phyloP scores from a whole-genome alignment of 2,329 filamentous ascomycete species.

The Fusarium burgessii region DNA sequence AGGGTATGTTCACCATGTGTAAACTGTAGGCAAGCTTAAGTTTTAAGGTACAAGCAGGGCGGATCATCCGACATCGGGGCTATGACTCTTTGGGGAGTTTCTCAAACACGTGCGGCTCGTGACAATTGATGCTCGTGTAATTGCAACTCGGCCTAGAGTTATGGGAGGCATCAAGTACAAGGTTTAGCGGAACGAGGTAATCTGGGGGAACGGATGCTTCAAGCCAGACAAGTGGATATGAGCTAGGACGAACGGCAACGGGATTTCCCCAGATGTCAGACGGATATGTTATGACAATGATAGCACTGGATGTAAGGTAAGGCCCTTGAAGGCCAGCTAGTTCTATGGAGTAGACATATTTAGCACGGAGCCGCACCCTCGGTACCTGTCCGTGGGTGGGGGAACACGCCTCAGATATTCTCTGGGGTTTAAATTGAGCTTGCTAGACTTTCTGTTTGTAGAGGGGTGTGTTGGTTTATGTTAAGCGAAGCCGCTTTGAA shows the following conservation, averaged over 20 bases:
- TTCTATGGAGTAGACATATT: slow-evolving; percentile 25
- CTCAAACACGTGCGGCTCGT: not conserved
- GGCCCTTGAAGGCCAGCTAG: slow-evolving; percentile 2
- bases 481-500: not conserved
- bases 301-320: not conserved
- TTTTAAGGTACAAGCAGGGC: slow-evolving; percentile 8
- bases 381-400: slow-evolving; percentile 42
- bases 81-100: slow-evolving; percentile 9
- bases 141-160: slow-evolving; percentile 10
- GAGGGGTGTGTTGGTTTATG: slow-evolving; percentile 10
- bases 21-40: slow-evolving; percentile 12
- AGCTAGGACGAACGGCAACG: slow-evolving; percentile 45
- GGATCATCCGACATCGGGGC: slow-evolving; percentile 37
- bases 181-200: slow-evolving; percentile 16
- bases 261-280: slow-evolving; percentile 29
- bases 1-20: slow-evolving; percentile 28
- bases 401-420: slow-evolving; percentile 14
- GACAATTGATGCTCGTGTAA: slow-evolving; percentile 7
- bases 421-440: slow-evolving; percentile 7
- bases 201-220: slow-evolving; percentile 41
- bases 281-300: slow-evolving; percentile 2
- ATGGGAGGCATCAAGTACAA: slow-evolving; percentile 25
- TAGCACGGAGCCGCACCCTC: slow-evolving; percentile 43
- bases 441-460: slow-evolving; percentile 12
- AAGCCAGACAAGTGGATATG: slow-evolving; percentile 9